A percentile compares a stretch with the other conserved stretches of the same genome.
These are phyloP conservation scores for Botrytis tulipae DNA, from an alignment of 2,329 filamentous ascomycete genomes.

Conservation along the genomic window DNA sequence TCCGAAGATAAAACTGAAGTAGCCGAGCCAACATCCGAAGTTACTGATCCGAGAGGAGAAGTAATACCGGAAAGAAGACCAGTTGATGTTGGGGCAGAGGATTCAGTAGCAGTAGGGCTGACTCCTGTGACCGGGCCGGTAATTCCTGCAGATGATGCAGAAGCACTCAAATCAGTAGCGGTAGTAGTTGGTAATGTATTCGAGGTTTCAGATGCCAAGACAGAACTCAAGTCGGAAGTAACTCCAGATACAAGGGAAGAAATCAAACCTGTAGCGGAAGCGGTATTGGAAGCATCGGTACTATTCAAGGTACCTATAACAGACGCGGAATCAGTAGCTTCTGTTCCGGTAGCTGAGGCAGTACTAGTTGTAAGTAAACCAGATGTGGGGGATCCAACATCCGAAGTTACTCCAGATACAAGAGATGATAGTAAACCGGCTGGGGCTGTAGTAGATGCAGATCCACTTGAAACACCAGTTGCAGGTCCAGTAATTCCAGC, in stretches of 20 bases:
- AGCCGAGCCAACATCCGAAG: not conserved
- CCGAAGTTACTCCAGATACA: not conserved
- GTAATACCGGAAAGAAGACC: constrained; percentile 1
- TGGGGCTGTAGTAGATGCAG: not conserved
- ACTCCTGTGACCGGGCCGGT: constrained; percentile 13
- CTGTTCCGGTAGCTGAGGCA: not conserved
- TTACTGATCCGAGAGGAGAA: constrained; percentile 8
- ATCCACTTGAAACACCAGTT: constrained; percentile 5
- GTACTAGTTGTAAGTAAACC: constrained; percentile 13
- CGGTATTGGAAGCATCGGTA: not conserved
- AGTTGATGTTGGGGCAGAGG: not conserved
- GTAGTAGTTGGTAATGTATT: constrained; percentile 8
- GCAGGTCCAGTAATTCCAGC: not conserved
- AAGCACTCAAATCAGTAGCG: constrained; percentile 14
- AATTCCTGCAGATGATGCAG: constrained; percentile 16
- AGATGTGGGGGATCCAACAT: not conserved
- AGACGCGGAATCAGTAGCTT: not conserved
- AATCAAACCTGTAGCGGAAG: not conserved
- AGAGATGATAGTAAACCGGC: not conserved
- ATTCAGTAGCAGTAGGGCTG: not conserved
- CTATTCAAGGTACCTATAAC: not conserved
- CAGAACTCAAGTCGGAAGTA: not conserved
- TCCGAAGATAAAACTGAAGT: not conserved
- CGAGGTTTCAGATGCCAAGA: constrained; percentile 2
- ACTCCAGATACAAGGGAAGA: not conserved